phyloP scores from a whole-genome alignment of 352 stramenopile species.

The Phytophthora pseudosyringae region DNA sequence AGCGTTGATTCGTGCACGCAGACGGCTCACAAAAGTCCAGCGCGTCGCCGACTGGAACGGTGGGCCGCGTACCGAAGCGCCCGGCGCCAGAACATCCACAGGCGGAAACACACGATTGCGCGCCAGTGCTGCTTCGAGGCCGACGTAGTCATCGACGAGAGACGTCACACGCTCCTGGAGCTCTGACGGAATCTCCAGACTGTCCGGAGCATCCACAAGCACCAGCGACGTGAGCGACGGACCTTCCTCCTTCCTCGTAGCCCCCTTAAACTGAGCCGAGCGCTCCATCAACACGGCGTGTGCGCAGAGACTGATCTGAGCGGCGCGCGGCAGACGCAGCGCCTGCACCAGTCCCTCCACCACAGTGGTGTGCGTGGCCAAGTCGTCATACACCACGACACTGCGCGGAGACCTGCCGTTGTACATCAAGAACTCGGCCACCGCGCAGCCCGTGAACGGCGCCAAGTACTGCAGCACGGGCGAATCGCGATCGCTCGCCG shows the following conservation, averaged over 20 bases:
- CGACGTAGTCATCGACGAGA: slow-evolving; percentile 75
- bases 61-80: slow-evolving; percentile 67
- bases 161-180: slow-evolving; percentile 72
- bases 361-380: slow-evolving; percentile 74
- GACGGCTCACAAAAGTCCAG: slow-evolving; percentile 66
- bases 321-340: slow-evolving; percentile 65
- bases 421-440: slow-evolving; percentile 77
- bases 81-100: slow-evolving; percentile 68
- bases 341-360: slow-evolving; percentile 79
- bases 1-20: slow-evolving; percentile 73
- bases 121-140: slow-evolving; percentile 55
- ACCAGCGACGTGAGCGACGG: slow-evolving; percentile 73
- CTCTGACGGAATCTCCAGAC: slow-evolving; percentile 51
- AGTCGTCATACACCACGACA: slow-evolving; percentile 83
- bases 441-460: slow-evolving; percentile 77
- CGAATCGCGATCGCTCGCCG: slow-evolving; percentile 68
- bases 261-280: slow-evolving; percentile 67
- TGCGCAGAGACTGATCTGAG: slow-evolving; percentile 69
- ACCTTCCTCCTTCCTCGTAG: slow-evolving; percentile 30
- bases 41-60: slow-evolving; percentile 80
- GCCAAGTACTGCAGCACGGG: slow-evolving; percentile 82
- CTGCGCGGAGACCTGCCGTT: slow-evolving; percentile 53
- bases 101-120: slow-evolving; percentile 71
- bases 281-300: slow-evolving; percentile 81
- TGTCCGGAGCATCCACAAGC: slow-evolving; percentile 70